Base-by-base conservation (phyloP, 345 rosid genomes). In the Murraya koenigii region DNA sequence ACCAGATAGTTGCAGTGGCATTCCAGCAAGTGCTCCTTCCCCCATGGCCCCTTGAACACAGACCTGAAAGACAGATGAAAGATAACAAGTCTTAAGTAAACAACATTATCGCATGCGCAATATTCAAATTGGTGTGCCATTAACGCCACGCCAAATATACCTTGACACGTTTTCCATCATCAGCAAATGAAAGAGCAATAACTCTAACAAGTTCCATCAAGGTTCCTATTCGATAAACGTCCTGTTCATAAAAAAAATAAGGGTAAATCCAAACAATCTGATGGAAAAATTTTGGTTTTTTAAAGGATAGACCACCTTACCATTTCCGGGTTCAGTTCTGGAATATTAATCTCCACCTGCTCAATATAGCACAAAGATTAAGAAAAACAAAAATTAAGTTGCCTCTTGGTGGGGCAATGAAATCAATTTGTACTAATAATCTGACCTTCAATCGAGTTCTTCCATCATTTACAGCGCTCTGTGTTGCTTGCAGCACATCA, bases 11-110 rank as follows among this genome's bases (percentile, higher is more conserved):
- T 95, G 99, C 84, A 95, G 47, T 13, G 99, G 98, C 98, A 93
- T 95, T 84, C 99, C 99, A 79, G 95, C 93, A 52, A 95, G 93
- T 78, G 97, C 98, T 64, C 99, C 98, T 81, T 86, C 85, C 62
- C 99, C 98, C 99, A 95, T 93, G 17, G 99, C 93, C 39, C 99
- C 99, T 87, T 95, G 99, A 77, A 93, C 99, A 84, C 99, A 95
- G 78, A 95, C 99, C 99, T 95, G 84, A 47, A 75, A 69, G 71
- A 67, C 9, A 64, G 78, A 98, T 95, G 84, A 36, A 75, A 69
- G 73, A 65, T 8, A 64, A 78, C 68, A 75, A 38, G 58, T 72
- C 70, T 36, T 36, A 60, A 77, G 49, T 13, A 44, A 44, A 39
- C 22, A 78, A 69, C n/a, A 41, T 47, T 28, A 41, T 67, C 4